A percentile compares a stretch with the other conserved stretches of the same genome.
phyloP scores from a whole-genome alignment of 257 asterid genomes.

The Scutellaria baicalensis region DNA sequence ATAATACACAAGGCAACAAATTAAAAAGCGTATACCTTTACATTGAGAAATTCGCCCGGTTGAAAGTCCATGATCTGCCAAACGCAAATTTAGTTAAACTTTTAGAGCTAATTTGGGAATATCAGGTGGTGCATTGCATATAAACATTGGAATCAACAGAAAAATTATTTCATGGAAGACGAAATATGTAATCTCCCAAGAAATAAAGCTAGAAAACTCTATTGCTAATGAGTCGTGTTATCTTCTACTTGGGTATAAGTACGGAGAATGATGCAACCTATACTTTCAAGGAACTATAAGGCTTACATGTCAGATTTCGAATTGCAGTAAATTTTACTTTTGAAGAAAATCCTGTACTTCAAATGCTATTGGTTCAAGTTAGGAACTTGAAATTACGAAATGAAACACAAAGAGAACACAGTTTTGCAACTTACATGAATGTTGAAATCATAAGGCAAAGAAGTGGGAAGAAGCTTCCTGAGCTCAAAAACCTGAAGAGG shows the following conservation, averaged over 20 bases:
- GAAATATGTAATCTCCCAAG: not conserved
- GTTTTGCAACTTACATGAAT: constrained; percentile 61
- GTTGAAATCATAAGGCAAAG: constrained; percentile 80
- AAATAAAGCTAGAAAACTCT: not conserved
- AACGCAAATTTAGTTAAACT: not conserved
- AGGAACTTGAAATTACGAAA: not conserved
- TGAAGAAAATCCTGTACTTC: not conserved
- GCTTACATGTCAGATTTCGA: not conserved
- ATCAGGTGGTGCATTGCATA: not conserved
- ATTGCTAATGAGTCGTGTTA: not conserved
- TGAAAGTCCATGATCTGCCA: constrained; percentile 96
- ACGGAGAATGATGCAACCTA: not conserved
- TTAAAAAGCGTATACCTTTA: constrained; percentile 51
- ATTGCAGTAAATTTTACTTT: not conserved
- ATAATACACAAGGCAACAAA: not conserved
- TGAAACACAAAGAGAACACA: not conserved
- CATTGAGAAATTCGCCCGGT: constrained; percentile 93
- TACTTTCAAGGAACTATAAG: too few species aligned
- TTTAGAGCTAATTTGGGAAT: not conserved
- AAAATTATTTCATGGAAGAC: not conserved
- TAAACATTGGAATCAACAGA: not conserved
- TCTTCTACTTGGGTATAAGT: not conserved
- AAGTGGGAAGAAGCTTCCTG: constrained; percentile 85
- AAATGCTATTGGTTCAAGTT: not conserved
- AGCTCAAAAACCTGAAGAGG: constrained; percentile 74